phyloP scores from a whole-genome alignment of 441 rosid species.

The Pelargonium myrrhifolium region DNA sequence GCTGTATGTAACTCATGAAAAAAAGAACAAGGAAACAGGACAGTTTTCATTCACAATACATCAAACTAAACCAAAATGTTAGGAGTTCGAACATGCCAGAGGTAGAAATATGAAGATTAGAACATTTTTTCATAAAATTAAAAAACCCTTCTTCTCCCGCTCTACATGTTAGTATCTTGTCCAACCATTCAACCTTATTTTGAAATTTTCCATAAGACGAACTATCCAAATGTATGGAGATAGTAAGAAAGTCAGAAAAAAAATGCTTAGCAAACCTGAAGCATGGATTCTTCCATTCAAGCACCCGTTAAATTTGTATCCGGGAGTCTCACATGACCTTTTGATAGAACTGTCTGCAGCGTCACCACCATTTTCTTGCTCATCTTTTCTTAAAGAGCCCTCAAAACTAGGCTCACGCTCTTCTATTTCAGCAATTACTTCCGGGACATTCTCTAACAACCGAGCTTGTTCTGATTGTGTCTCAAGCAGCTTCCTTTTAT shows the following conservation, averaged over 20 bases:
- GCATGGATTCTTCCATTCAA: slow-evolving; percentile 10
- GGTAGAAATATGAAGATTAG: not conserved
- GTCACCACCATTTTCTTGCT: slow-evolving; percentile 3
- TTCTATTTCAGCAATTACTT: slow-evolving; percentile 33
- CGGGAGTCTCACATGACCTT: slow-evolving; percentile 1
- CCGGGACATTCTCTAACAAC: slow-evolving; percentile 34
- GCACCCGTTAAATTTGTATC: not conserved
- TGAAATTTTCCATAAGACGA: not conserved
- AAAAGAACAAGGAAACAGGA: not conserved
- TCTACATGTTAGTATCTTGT: not conserved
- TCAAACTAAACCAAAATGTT: not conserved
- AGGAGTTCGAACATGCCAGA: not conserved
- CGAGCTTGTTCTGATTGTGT: slow-evolving; percentile 40
- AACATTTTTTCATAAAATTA: not conserved
- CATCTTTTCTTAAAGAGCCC: slow-evolving; percentile 15
- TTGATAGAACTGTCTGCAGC: not conserved
- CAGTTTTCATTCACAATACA: not conserved
- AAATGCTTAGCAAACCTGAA: slow-evolving; percentile 20
- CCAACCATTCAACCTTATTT: not conserved
- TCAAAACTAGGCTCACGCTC: slow-evolving; percentile 21
- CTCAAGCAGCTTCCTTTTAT: slow-evolving; percentile 31
- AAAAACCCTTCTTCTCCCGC: not conserved
- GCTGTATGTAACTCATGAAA: not conserved
- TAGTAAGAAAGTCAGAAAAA: slow-evolving; percentile 4
- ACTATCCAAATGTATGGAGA: not conserved